phyloP scores from a whole-genome alignment of 148 eudicot species.

The Cornus suecica region DNA sequence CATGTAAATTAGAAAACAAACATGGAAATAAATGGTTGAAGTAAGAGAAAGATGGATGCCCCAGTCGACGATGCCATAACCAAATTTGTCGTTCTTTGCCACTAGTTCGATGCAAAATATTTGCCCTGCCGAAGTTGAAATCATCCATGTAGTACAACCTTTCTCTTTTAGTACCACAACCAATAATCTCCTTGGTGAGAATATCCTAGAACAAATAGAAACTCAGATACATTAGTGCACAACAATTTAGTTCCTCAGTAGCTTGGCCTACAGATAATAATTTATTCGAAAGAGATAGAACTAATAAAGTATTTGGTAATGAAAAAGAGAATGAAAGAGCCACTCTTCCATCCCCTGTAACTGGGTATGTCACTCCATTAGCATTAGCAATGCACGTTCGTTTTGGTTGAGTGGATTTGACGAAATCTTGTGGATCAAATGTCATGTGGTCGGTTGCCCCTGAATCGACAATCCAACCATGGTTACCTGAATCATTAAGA shows the following conservation, averaged over 20 bases:
- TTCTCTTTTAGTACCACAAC: slow-evolving; percentile 1
- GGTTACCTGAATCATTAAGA: not conserved
- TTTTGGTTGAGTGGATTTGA: not conserved
- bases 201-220: not conserved
- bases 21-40: not conserved
- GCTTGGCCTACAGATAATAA: slow-evolving; percentile 1
- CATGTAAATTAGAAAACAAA: not conserved
- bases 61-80: not conserved
- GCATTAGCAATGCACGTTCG: not conserved
- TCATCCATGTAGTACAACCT: not conserved
- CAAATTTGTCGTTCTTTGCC: not conserved
- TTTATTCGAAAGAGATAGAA: not conserved
- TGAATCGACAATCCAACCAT: not conserved
- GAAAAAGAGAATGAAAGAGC: not conserved
- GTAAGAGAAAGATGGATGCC: not conserved
- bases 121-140: not conserved
- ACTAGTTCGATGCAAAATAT: not conserved
- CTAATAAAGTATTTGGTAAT: not conserved
- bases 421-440: not conserved
- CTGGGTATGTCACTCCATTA: no score
- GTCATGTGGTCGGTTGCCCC: not conserved
- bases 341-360: not conserved
- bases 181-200: not conserved
- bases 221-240: not conserved
- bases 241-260: not conserved